phyloP scores from a whole-genome alignment of 2,329 filamentous ascomycete genomes.

The Fusarium graminum region DNA sequence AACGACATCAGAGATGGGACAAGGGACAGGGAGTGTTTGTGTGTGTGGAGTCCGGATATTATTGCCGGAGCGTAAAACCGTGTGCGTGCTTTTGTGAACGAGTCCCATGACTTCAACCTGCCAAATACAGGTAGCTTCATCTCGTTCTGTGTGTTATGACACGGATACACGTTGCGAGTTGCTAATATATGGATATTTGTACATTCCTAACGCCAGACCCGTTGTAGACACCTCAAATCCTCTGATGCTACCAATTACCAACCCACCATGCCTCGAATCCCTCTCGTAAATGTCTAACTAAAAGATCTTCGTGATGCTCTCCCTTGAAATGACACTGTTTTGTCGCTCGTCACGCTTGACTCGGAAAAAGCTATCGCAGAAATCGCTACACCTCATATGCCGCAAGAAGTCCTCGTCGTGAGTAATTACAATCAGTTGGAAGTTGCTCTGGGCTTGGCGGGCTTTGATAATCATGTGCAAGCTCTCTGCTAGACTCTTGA shows the following conservation, averaged over 20 bases:
- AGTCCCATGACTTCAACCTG: conserved; percentile 11
- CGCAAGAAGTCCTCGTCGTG: conserved; percentile 97
- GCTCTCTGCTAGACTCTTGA: conserved; percentile 85
- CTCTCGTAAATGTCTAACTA: conserved; percentile 28
- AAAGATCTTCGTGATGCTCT: conserved; percentile 68
- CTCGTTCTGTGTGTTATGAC: not conserved
- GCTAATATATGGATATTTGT: conserved; percentile 14
- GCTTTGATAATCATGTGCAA: conserved; percentile 88
- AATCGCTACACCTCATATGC: conserved; percentile 94
- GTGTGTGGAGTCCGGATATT: conserved; percentile 40
- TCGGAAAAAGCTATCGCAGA: conserved; percentile 91
- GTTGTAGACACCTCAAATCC: not conserved
- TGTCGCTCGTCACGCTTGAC: conserved; percentile 86
- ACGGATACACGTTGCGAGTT: not conserved
- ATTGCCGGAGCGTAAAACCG: conserved; percentile 46
- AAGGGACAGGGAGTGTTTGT: conserved; percentile 1
- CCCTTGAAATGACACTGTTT: conserved; percentile 85
- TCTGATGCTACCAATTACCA: conserved; percentile 1
- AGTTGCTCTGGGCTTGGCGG: conserved; percentile 88
- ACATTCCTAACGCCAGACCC: conserved; percentile 16
- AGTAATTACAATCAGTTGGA: conserved; percentile 98
- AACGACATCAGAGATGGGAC: conserved; percentile 25
- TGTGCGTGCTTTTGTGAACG: not conserved
- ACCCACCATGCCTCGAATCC: not conserved
- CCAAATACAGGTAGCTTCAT: conserved; percentile 2